Percentiles rank a stretch among this genome's conserved stretches.
phyloP scores from a whole-genome alignment of 225 moss, liverwort and hornwort species.

The Lunularia cruciata region DNA sequence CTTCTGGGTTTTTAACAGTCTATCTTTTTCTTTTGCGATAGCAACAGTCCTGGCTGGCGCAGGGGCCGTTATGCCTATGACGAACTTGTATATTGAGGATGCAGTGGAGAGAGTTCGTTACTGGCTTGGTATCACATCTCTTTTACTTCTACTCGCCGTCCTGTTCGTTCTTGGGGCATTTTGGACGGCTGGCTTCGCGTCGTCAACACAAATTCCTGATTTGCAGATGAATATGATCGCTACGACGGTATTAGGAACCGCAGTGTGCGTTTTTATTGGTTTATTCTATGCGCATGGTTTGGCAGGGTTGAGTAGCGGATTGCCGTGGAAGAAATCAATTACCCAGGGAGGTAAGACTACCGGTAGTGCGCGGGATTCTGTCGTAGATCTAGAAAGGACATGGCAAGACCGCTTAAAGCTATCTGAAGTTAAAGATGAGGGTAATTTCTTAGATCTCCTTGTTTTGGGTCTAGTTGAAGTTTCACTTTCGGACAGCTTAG shows the following conservation, averaged over 20 bases:
- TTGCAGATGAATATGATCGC: constrained; percentile 38
- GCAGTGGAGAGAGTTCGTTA: constrained; percentile 10
- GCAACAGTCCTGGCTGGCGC: constrained; percentile 30
- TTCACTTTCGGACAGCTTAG: no score
- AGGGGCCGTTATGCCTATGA: constrained; percentile 13
- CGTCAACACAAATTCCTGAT: constrained; percentile 8
- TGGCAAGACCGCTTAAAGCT: no score
- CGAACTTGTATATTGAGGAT: constrained; percentile 5
- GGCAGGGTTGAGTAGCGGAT: no score
- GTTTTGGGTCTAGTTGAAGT: no score
- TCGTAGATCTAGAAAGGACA: no score
- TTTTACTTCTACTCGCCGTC: constrained; percentile 30
- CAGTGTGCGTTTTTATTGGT: constrained; percentile 13
- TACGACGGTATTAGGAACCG: constrained; percentile 30
- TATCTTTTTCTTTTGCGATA: constrained; percentile 37
- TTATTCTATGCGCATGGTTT: constrained; percentile 3
- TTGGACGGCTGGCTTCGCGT: constrained; percentile 37
- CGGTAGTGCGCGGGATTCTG: no score
- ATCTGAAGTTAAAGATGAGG: no score
- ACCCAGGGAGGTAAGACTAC: no score
- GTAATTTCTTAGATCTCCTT: no score
- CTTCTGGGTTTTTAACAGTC: constrained; percentile 36
- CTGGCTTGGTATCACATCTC: constrained; percentile 30
- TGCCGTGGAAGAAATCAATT: no score
- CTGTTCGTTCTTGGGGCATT: constrained; percentile 42